These are phyloP conservation scores for Aspergillus sp. DNA, from an alignment of 2,329 filamentous ascomycete species.

Conservation along the genomic window DNA sequence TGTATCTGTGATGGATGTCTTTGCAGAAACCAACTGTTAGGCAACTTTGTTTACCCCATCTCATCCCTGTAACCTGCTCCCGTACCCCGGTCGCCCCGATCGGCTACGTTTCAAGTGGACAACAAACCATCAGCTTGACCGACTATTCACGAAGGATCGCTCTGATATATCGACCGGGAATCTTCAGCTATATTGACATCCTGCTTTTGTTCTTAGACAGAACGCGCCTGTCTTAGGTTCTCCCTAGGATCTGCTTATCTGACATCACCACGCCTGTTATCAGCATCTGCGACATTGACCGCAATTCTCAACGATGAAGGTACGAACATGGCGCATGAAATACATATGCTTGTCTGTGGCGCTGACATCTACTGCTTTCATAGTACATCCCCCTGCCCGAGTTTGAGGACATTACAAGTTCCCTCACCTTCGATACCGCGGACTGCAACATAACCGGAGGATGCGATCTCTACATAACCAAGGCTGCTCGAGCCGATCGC, in stretches of 20 bases:
- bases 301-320: conserved; percentile 13
- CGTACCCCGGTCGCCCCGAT: conserved; percentile 36
- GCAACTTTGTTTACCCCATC: conserved; percentile 4
- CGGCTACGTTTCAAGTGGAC: conserved; percentile 23
- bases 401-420: conserved; percentile 84
- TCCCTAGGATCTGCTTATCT: not conserved
- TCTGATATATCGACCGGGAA: no score
- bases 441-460: conserved; percentile 88
- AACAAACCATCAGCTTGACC: conserved; percentile 7
- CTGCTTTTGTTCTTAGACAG: no score
- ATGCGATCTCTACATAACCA: conserved; percentile 96
- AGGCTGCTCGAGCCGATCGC: conserved; percentile 90
- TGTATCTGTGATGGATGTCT: conserved; percentile 12
- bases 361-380: conserved; percentile 8
- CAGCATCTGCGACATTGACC: not conserved
- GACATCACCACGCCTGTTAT: conserved; percentile 1
- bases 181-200: no score
- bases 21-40: conserved; percentile 4
- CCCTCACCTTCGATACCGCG: conserved; percentile 90
- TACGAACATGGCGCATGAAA: conserved; percentile 1
- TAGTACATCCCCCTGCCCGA: conserved; percentile 89
- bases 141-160: not conserved
- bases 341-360: conserved; percentile 1
- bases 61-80: conserved; percentile 7
- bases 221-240: no score